Percentiles rank a stretch among this genome's conserved stretches.
These are phyloP conservation scores for Aphanomyces astaci DNA, from an alignment of 352 stramenopile genomes.

Conservation along the genomic window DNA sequence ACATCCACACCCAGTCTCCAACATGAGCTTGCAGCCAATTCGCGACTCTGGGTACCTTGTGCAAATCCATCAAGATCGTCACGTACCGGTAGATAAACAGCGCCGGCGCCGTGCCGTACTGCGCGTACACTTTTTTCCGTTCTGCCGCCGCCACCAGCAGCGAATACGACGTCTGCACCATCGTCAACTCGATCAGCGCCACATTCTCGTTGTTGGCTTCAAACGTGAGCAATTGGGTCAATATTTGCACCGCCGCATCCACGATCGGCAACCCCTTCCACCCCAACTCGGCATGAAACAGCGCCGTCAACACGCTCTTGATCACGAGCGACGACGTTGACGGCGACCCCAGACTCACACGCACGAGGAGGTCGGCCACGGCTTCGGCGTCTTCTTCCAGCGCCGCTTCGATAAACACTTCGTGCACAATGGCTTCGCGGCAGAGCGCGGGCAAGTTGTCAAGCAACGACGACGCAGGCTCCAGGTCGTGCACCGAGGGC, in stretches of 20 bases:
- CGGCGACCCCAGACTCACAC: conserved; percentile 55
- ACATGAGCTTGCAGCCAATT: conserved; percentile 48
- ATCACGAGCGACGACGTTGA: conserved; percentile 52
- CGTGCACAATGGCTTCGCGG: conserved; percentile 51
- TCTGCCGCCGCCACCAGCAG: conserved; percentile 47
- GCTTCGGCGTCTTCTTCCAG: conserved; percentile 83
- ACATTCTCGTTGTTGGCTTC: conserved; percentile 51
- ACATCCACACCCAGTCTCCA: conserved; percentile 70
- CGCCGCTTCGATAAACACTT: conserved; percentile 79
- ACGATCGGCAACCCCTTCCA: conserved; percentile 83
- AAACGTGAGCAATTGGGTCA: conserved; percentile 57
- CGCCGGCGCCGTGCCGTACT: conserved; percentile 20
- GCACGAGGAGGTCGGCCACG: conserved; percentile 60
- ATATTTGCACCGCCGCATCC: conserved; percentile 52
- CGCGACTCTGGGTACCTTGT: conserved; percentile 50
- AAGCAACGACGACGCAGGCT: conserved; percentile 38
- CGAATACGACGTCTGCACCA: conserved; percentile 56
- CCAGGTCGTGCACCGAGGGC: conserved; percentile 24
- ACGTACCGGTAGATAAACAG: conserved; percentile 79
- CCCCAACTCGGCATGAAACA: conserved; percentile 73
- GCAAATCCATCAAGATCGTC: conserved; percentile 55
- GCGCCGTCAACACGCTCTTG: conserved; percentile 60
- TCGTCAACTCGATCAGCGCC: conserved; percentile 58
- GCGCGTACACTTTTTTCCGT: conserved; percentile 30
- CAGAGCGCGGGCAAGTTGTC: conserved; percentile 48